phyloP scores from a whole-genome alignment of 2,329 filamentous ascomycete genomes.

The Aureobasidium mangrovei region DNA sequence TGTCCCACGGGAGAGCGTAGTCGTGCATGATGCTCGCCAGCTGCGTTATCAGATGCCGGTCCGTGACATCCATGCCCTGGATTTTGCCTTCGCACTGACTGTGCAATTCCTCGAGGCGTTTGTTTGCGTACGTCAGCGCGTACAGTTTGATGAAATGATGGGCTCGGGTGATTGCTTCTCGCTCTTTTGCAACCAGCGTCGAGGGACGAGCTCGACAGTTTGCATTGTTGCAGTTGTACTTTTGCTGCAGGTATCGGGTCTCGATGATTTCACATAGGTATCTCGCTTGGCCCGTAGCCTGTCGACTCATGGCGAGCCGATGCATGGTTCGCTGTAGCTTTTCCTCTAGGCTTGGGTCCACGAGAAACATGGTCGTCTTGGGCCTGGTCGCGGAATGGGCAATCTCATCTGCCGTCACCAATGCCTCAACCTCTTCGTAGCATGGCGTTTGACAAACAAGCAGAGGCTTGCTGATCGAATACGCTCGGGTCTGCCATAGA shows the following conservation, averaged over 20 bases:
- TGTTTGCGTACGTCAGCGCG: not conserved
- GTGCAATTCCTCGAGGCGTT: not conserved
- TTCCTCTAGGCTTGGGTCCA: not conserved
- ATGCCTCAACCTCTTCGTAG: not conserved
- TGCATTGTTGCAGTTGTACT: conserved; percentile 5
- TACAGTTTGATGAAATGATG: conserved; percentile 10
- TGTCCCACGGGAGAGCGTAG: conserved; percentile 9
- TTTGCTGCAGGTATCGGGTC: conserved; percentile 2
- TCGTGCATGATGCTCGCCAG: conserved; percentile 6
- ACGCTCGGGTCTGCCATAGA: not conserved
- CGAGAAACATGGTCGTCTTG: not conserved
- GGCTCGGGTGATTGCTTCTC: not conserved
- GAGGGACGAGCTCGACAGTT: conserved; percentile 10
- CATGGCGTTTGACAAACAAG: not conserved
- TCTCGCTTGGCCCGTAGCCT: not conserved
- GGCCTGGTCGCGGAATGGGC: not conserved
- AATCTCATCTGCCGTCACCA: not conserved
- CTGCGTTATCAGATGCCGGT: not conserved
- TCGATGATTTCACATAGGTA: conserved; percentile 9
- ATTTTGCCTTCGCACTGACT: not conserved
- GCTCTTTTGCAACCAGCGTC: not conserved
- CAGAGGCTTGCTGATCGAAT: not conserved
- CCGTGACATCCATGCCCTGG: not conserved
- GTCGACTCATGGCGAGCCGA: not conserved
- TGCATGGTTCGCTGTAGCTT: not conserved